phyloP scores from a whole-genome alignment of 139 green algal genomes.

The Volvox reticuliferus region DNA sequence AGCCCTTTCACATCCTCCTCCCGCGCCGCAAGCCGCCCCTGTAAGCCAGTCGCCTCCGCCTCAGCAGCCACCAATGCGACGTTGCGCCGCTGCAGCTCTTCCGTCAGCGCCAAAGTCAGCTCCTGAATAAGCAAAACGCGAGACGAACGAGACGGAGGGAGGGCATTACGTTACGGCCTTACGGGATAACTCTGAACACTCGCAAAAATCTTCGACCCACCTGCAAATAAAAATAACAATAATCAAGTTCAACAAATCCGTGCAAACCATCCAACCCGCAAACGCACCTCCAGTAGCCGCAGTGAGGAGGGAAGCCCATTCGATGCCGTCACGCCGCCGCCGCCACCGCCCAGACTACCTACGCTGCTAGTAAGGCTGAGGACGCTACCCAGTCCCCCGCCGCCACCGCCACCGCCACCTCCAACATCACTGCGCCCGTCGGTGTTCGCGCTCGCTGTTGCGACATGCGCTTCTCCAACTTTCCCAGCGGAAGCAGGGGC shows the following conservation, averaged over 20 bases:
- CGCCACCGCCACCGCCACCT: no score
- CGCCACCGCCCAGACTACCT: neutral
- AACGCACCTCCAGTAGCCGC: slow-evolving; percentile 5
- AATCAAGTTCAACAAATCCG: neutral
- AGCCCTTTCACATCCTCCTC: slow-evolving; percentile 40
- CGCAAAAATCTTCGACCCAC: no score
- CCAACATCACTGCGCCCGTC: no score
- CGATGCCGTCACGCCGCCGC: neutral
- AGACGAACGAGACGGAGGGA: neutral
- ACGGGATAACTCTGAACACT: no score
- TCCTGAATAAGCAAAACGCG: neutral
- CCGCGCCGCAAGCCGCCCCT: slow-evolving; percentile 27
- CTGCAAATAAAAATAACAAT: no score
- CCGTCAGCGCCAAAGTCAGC: slow-evolving; percentile 13
- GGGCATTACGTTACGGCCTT: neutral
- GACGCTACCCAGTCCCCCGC: no score
- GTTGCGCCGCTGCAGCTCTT: slow-evolving; percentile 38
- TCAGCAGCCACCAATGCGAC: neutral
- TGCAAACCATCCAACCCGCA: no score
- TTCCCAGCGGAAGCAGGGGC: neutral
- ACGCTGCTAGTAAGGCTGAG: no score
- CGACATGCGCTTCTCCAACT: no score
- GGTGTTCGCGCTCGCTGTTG: no score
- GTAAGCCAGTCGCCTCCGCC: neutral
- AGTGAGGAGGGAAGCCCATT: neutral